Percentiles rank a stretch among this genome's conserved stretches.
Evolutionary conservation across 306 rosid species (phyloP).

Genomic region (Cicer bijugum): DNA sequence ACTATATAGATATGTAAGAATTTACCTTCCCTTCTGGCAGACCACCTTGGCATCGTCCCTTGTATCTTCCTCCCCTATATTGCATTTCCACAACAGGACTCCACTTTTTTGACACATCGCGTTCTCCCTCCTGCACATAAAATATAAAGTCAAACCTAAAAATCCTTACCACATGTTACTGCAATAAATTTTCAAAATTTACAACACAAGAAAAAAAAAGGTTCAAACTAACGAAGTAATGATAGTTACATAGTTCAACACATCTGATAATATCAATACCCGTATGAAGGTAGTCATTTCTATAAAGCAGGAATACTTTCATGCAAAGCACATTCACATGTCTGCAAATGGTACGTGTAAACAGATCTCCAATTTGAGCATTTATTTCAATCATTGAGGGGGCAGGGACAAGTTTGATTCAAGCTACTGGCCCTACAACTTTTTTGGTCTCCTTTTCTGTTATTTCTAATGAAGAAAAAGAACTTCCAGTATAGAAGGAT

Average conservation of each 20-base stretch:
- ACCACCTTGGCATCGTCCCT: conserved; percentile 97
- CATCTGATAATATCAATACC: neutral
- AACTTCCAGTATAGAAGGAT: neutral
- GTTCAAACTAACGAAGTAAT: conserved; percentile 14
- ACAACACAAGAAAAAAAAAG: neutral
- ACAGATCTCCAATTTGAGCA: neutral
- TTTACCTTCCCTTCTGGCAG: conserved; percentile 95
- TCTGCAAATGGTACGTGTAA: neutral
- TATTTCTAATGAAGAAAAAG: conserved; percentile 14
- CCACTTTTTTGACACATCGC: conserved; percentile 88
- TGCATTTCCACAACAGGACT: conserved; percentile 83
- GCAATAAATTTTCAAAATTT: conserved; percentile 31
- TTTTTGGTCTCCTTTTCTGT: neutral
- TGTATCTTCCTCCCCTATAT: conserved; percentile 84
- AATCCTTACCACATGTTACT: conserved; percentile 29
- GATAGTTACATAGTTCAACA: conserved; percentile 7
- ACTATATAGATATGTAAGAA: conserved; percentile 12
- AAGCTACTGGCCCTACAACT: neutral
- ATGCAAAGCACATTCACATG: conserved; percentile 5
- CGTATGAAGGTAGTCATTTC: neutral
- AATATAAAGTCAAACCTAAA: conserved; percentile 36
- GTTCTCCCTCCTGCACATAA: conserved; percentile 80
- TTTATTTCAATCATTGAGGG: neutral
- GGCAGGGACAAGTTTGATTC: neutral
- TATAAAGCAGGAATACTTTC: neutral